Evolutionary conservation across 2,329 filamentous ascomycete species (phyloP).

Genomic region (Colletotrichum sp.): DNA sequence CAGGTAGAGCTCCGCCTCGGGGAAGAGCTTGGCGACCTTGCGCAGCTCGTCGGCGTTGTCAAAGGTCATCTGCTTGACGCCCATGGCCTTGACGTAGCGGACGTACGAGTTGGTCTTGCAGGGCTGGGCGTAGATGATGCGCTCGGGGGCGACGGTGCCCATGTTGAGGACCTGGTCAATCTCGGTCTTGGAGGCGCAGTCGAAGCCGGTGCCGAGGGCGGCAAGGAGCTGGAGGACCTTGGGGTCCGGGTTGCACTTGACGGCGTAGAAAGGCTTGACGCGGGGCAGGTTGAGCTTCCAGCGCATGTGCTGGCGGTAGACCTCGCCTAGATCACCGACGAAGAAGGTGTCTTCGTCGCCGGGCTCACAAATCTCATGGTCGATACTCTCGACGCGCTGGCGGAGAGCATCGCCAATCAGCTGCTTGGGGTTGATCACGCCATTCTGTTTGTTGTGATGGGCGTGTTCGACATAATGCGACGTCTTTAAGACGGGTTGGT

Average conservation of each 20-base stretch:
- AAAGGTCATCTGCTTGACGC: conserved; percentile 98
- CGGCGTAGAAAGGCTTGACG: conserved; percentile 96
- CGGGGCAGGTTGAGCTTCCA: conserved; percentile 95
- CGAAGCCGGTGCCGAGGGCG: conserved; percentile 90
- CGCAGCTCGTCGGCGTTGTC: conserved; percentile 98
- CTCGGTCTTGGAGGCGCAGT: conserved; percentile 97
- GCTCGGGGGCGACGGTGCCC: conserved; percentile 77
- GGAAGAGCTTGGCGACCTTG: conserved; percentile 94
- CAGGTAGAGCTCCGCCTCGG: conserved; percentile 87
- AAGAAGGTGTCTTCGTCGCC: conserved; percentile 99
- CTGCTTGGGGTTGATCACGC: conserved; percentile 66
- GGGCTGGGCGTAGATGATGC: conserved; percentile 98
- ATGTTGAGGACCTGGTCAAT: conserved; percentile 89
- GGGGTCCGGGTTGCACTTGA: conserved; percentile 98
- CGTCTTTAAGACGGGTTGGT: conserved; percentile 54
- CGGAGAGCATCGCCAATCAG: conserved; percentile 88
- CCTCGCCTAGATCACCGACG: conserved; percentile 95
- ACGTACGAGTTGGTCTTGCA: conserved; percentile 99
- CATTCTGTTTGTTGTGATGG: conserved; percentile 42
- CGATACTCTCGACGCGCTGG: conserved; percentile 81
- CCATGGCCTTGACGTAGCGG: conserved; percentile 82
- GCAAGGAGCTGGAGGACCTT: conserved; percentile 88
- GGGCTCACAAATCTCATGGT: conserved; percentile 86
- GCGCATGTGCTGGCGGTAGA: conserved; percentile 97
- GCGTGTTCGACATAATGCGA: conserved; percentile 41